These are phyloP conservation scores for Aureobasidium leucospermi DNA, from an alignment of 2,329 filamentous ascomycete species.

Conservation along the genomic window DNA sequence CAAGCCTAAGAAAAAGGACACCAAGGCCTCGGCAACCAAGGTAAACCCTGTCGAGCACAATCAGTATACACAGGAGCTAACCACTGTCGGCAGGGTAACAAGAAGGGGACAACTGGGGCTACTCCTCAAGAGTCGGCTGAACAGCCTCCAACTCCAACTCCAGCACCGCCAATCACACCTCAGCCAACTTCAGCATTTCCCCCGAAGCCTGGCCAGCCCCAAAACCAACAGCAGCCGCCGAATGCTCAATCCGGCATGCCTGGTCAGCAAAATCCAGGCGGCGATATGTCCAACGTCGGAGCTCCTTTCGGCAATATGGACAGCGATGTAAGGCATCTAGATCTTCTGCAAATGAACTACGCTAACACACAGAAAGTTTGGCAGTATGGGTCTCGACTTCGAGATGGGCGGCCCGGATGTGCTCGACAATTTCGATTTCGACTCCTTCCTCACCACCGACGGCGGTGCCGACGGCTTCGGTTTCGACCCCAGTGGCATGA, in stretches of 20 bases:
- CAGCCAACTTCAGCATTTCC: slow-evolving; percentile 34
- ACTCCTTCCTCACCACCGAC: slow-evolving; percentile 55
- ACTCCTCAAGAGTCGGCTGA: slow-evolving; percentile 37
- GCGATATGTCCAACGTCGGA: slow-evolving; percentile 29
- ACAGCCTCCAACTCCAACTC: slow-evolving; percentile 41
- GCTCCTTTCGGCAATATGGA: slow-evolving; percentile 34
- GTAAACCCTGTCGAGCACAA: neutral
- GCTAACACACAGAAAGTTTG: slow-evolving; percentile 23
- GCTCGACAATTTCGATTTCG: slow-evolving; percentile 60
- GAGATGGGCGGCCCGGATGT: slow-evolving; percentile 54
- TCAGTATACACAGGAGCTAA: neutral
- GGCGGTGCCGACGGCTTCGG: slow-evolving; percentile 36
- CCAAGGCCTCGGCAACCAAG: slow-evolving; percentile 38
- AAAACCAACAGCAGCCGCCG: slow-evolving; percentile 25
- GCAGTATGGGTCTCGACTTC: slow-evolving; percentile 33
- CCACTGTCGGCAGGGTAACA: slow-evolving; percentile 22
- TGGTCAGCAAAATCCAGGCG: slow-evolving; percentile 15
- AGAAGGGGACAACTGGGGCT: slow-evolving; percentile 33
- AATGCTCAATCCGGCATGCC: slow-evolving; percentile 16
- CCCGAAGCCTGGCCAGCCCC: slow-evolving; percentile 26
- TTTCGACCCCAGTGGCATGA: slow-evolving; percentile 29
- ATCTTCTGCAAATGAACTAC: neutral
- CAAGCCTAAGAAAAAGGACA: slow-evolving; percentile 69
- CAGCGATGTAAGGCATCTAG: slow-evolving; percentile 27
- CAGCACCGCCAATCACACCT: slow-evolving; percentile 42